phyloP scores from a whole-genome alignment of 495 filamentous ascomycete species.

The Copromyces sp. region DNA sequence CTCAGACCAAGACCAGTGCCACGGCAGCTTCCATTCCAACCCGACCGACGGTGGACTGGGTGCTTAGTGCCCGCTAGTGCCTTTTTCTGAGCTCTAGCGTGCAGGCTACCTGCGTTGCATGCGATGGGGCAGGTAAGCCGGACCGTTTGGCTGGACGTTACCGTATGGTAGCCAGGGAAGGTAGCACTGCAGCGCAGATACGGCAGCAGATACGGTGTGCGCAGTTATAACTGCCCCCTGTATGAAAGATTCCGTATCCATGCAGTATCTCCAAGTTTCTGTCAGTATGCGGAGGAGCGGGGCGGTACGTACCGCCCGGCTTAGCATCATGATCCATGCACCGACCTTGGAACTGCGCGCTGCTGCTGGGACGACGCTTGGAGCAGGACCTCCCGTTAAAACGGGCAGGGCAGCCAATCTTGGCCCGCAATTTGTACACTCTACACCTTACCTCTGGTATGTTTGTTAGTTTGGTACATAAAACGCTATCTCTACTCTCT shows the following conservation, averaged over 20 bases:
- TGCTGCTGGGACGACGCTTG: not conserved
- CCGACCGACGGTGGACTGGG: not conserved
- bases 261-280: not conserved
- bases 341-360: not conserved
- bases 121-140: not conserved
- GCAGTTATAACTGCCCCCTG: not conserved
- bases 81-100: not conserved
- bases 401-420: not conserved
- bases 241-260: not conserved
- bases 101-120: not conserved
- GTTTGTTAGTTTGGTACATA: no score
- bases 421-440: not conserved
- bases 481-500: no score
- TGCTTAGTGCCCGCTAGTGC: not conserved
- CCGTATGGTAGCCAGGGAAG: not conserved
- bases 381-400: not conserved
- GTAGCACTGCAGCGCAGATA: not conserved
- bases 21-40: not conserved
- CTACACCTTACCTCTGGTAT: no score
- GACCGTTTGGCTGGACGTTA: not conserved
- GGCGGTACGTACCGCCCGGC: not conserved
- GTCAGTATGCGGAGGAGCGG: not conserved
- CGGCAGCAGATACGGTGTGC: not conserved
- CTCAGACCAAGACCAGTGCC: slow-evolving; percentile 3
- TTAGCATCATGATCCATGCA: not conserved